Evolutionary conservation across 768 basidiomycete species (phyloP).

Genomic region (Boletus rex-veris): DNA sequence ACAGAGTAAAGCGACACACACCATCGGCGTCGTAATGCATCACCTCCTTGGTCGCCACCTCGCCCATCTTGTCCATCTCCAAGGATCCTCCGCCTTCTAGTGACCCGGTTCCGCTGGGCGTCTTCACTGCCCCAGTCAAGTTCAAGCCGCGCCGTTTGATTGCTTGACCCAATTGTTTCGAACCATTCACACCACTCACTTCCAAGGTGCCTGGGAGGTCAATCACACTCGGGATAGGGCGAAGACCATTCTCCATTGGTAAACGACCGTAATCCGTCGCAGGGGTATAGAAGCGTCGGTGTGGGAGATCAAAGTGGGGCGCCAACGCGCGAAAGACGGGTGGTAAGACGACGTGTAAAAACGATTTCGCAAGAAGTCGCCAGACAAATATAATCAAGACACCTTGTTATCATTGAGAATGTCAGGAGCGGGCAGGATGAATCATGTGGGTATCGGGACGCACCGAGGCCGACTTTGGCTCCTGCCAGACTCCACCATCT

Average conservation of each 20-base stretch:
- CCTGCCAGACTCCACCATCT: slow-evolving; percentile 38
- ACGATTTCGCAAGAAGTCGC: slow-evolving; percentile 82
- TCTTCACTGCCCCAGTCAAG: not conserved
- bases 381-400: slow-evolving; percentile 78
- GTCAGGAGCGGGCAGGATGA: not conserved
- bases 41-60: slow-evolving; percentile 25
- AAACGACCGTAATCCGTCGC: slow-evolving; percentile 83
- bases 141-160: slow-evolving; percentile 26
- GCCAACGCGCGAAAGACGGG: slow-evolving; percentile 79
- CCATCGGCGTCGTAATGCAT: slow-evolving; percentile 88
- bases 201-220: slow-evolving; percentile 57
- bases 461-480: slow-evolving; percentile 43
- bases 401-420: slow-evolving; percentile 39
- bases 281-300: slow-evolving; percentile 84
- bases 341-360: slow-evolving; percentile 71
- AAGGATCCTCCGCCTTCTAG: slow-evolving; percentile 21
- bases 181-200: slow-evolving; percentile 38
- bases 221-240: slow-evolving; percentile 81
- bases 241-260: slow-evolving; percentile 56
- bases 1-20: slow-evolving; percentile 30
- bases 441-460: slow-evolving; percentile 4
- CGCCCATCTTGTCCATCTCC: slow-evolving; percentile 32
- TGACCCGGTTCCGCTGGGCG: slow-evolving; percentile 21
- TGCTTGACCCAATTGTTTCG: slow-evolving; percentile 32
- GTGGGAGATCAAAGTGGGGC: slow-evolving; percentile 66